Evolutionary conservation across 2,329 filamentous ascomycete species (phyloP), one percentile per base, ranked within the genome.

Genomic region (Ascocoryne sarcoides): DNA sequence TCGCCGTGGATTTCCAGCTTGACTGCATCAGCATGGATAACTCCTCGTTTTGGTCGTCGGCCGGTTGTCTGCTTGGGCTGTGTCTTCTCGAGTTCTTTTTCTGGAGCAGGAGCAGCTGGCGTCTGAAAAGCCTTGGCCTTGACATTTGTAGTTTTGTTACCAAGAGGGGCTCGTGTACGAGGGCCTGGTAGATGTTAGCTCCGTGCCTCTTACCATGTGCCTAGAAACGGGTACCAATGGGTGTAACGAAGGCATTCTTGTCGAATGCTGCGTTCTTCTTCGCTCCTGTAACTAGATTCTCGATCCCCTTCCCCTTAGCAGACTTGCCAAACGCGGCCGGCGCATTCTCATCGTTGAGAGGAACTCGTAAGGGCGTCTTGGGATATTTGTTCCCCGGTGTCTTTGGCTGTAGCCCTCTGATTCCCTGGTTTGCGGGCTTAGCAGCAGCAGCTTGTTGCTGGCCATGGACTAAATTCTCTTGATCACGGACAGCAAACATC

Each of bases 121-220:
- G 79, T 80, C 48, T 83, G 79, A 50, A 79, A 73, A 36, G 70
- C 71, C 58, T 70, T 76, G 44, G 81, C 75, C 68, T 94, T 96
- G 39, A 85, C 87, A 62, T 98, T 98, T 38, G 92, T 96, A 1
- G 90, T 96, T 65, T 98, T 98, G 70, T 86, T 82, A 23, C 90
- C 90, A 35, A 98, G 68, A 10, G 87, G 84, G 28, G 89, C 88
- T 55, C 90, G 79, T 44, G 70, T 80, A 44, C 79, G 77, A 37
- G 80, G 49, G 44, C 57, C 59, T 58, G 29, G 2, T 16, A 29
- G 4, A 10, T n/a, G 29, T 39, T 18, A 44, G 28, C 10, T 32
- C 18, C 23, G 7, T 26, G 23, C n/a, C 21, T 21, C 3, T 17
- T 12, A 19, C 2, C 2, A 26, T 7, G 16, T 9, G n/a, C n/a